A percentile compares a stretch with the other conserved stretches of the same genome.
Conservation (phyloP, 1,284 basidiomycete genomes). For the Ceratobasidium sp. region DNA sequence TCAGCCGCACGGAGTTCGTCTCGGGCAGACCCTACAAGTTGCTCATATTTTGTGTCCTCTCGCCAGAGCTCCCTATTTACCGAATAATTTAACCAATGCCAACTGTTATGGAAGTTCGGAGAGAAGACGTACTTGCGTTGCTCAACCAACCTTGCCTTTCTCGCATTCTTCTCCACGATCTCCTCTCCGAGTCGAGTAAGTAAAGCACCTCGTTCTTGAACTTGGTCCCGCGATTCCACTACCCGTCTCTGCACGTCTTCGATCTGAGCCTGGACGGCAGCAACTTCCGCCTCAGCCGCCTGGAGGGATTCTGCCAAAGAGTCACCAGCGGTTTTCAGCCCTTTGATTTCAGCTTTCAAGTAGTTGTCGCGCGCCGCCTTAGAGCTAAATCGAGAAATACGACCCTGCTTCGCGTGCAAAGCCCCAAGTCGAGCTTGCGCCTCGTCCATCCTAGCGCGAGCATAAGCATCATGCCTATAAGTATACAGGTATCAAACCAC, state of each 20-base stretch:
- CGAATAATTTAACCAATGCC: not conserved
- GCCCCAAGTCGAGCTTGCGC: constrained; percentile 74
- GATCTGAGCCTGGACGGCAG: constrained; percentile 60
- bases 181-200: constrained; percentile 75
- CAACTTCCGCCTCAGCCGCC: constrained; percentile 61
- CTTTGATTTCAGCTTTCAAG: constrained; percentile 76
- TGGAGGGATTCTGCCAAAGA: constrained; percentile 65
- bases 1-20: constrained; percentile 86
- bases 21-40: constrained; percentile 76
- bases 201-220: constrained; percentile 79
- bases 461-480: not conserved
- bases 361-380: constrained; percentile 84
- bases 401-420: constrained; percentile 88
- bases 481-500: constrained; percentile 31
- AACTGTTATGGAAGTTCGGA: constrained; percentile 31
- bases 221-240: constrained; percentile 70
- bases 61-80: constrained; percentile 81
- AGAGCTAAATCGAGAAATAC: constrained; percentile 84
- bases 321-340: constrained; percentile 62
- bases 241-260: constrained; percentile 69
- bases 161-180: constrained; percentile 72
- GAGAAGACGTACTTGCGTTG: constrained; percentile 70
- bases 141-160: constrained; percentile 78
- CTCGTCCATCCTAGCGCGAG: constrained; percentile 67
- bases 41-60: constrained; percentile 89